Base-by-base conservation (phyloP, 192 early-diverging fungal species). In the Backusella morwellensis region DNA sequence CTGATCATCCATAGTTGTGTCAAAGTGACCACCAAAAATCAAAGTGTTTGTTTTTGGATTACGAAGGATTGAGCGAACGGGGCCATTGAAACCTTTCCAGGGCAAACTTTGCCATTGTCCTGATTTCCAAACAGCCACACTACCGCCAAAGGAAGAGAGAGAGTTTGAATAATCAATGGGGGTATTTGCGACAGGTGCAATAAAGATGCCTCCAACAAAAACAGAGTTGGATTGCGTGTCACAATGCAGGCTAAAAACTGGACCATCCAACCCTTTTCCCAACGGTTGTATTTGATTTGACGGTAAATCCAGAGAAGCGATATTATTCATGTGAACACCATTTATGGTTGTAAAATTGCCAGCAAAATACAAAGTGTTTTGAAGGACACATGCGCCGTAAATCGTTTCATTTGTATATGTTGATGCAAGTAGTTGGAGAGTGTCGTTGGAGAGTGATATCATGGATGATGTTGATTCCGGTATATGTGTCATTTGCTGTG, bases 11-110 rank as follows among this genome's bases (percentile, higher is more conserved):
- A 83, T 75, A 7, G 93, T 93, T 0, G 85, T 78, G 44, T 88
- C 86, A 75, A 94, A 94, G 35, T 81, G 77, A 5, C 93, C 93
- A 26, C 91, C 93, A 32, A 92, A 92, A 75, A 88, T 91, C 38
- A 92, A 81, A 29, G 84, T 73, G 7, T 50, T 66, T 17, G 81
- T 82, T 54, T 88, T 81, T 66, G 78, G 74, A 40, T 85, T 82
- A 68, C 80, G 79, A 38, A 83, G 70, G 73, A 93, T 90, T 11
- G 86, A 83, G 41, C 82, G 82, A 1, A 94, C 90, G 0, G 89
- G 86, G 0, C 91, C 92, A 73, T 93, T 85, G 17, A 94, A 75
- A 3, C 93, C 93, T 23, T 88, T 88, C 80, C 90, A 93, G 15
- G 93, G 89, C 6, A 92, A 52, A 0, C 85, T 41, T 9, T 47